Evolutionary conservation across 2,329 filamentous ascomycete genomes (phyloP).

Genomic region (Colletotrichum agaves): DNA sequence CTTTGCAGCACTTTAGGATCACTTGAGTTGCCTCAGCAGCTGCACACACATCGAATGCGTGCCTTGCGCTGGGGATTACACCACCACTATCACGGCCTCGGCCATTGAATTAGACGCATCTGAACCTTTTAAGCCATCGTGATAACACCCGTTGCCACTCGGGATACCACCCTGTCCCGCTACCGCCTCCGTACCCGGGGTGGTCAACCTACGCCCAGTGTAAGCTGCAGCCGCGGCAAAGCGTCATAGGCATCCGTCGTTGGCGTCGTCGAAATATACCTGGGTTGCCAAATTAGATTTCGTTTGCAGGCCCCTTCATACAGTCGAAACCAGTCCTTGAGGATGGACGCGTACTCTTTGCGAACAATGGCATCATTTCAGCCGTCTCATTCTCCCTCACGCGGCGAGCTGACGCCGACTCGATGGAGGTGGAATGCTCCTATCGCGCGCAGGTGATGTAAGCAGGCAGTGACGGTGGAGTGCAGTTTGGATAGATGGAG

Average conservation of each 20-base stretch:
- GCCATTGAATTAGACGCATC: neutral
- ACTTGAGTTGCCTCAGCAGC: neutral
- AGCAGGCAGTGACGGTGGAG: neutral
- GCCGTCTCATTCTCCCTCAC: neutral
- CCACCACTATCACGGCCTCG: neutral
- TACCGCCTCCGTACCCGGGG: neutral
- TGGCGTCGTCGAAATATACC: neutral
- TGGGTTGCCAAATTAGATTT: constrained; percentile 2
- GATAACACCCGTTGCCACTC: constrained; percentile 9
- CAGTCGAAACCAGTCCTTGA: neutral
- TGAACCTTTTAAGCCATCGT: neutral
- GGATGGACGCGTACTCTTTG: neutral
- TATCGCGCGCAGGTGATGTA: neutral
- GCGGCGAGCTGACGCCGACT: neutral
- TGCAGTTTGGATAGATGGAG: neutral
- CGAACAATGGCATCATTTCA: neutral
- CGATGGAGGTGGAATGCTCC: constrained; percentile 8
- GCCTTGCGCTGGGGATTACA: neutral
- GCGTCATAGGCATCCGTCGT: neutral
- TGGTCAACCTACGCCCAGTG: neutral
- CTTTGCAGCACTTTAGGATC: neutral
- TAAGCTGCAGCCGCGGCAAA: constrained; percentile 5
- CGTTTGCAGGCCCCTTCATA: constrained; percentile 22
- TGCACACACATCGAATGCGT: neutral
- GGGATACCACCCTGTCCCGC: constrained; percentile 4